A percentile compares a stretch with the other conserved stretches of the same genome.
Conservation (phyloP, 345 rosid genomes). For the Dovyalis caffra region DNA sequence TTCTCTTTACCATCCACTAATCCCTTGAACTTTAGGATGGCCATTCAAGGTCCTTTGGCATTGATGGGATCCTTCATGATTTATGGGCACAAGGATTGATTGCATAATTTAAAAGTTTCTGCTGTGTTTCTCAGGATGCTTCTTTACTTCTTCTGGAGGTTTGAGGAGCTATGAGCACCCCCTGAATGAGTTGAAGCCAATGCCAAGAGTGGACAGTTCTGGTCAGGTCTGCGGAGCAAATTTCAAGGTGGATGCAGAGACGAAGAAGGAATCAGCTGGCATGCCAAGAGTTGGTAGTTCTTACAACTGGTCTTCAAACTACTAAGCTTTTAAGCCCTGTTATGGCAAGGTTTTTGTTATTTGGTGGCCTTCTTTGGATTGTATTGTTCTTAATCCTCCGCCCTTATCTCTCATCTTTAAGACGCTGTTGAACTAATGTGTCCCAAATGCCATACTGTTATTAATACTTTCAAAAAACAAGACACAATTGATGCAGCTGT, state of each 20-base stretch:
- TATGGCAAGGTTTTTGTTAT: constrained; percentile 18
- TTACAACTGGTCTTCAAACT: constrained; percentile 77
- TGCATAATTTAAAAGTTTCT: constrained; percentile 7
- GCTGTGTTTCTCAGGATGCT: constrained; percentile 60
- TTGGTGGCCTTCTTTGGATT: constrained; percentile 18
- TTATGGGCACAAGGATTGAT: not conserved
- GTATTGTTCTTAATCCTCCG: not conserved
- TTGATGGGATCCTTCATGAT: not conserved
- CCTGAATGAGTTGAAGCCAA: constrained; percentile 75
- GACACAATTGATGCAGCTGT: constrained; percentile 21
- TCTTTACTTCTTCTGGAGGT: constrained; percentile 90
- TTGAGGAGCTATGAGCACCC: constrained; percentile 93
- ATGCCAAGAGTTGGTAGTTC: constrained; percentile 94
- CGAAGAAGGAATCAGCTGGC: constrained; percentile 64
- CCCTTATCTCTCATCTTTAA: not conserved
- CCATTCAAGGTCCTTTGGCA: not conserved
- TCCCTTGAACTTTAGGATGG: not conserved
- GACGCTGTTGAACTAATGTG: constrained; percentile 16
- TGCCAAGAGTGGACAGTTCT: constrained; percentile 91
- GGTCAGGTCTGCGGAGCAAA: constrained; percentile 76
- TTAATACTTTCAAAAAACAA: not conserved
- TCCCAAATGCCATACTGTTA: constrained; percentile 1
- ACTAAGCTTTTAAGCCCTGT: constrained; percentile 29
- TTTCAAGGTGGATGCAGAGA: constrained; percentile 71
- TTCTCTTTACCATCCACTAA: not conserved